Base-by-base conservation (phyloP, 2,329 filamentous ascomycete genomes). In the Colletotrichum zoysiae region DNA sequence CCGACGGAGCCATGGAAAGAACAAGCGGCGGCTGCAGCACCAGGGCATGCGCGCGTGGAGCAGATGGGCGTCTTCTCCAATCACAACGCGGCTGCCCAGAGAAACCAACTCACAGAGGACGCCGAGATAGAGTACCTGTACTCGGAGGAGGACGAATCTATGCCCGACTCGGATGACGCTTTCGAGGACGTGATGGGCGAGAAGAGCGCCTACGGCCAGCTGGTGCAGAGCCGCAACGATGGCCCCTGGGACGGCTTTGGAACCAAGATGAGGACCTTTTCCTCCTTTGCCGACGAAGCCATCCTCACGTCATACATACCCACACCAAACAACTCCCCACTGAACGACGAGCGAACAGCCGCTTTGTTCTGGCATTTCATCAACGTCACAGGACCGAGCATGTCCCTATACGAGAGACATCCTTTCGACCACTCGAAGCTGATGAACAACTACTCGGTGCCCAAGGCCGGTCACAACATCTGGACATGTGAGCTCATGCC, bases 361-460 rank as follows among this genome's bases (percentile, higher is more conserved):
- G 88, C 91, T 40, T 91, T 97, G 8, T 98, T 98, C 79, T 92
- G 92, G 80, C 95, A 98, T 81, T 98, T 98, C 79, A 90, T 98
- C 58, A 92, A 94, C 75, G 92, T 96, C 8, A 97, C 95, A 2
- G 95, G 92, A 0, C 93, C 95, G 0, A 93, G 90, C 75, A 89
- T 98, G 78, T 97, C 95, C 1, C 87, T 97, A 38, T 97, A 94
- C 78, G 95, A 98, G 81, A 88, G 95, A 65, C 91, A 95, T 79
- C 91, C 93, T 2, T 88, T 91, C 67, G 93, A 95, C 77, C 88
- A 93, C 1, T 88, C 90, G 1, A 87, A 91, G 38, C 86, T 93
- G 40, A 91, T 93, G 75, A 84, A 85, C 67, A 89, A 91, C 57
- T 84, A 85, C 12, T 84, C 88, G 0, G 86, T 93, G 1, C 88